A percentile compares a stretch with the other conserved stretches of the same genome.
Conservation (phyloP, 305 asterid genomes). For the Stenogyne calaminthoides region DNA sequence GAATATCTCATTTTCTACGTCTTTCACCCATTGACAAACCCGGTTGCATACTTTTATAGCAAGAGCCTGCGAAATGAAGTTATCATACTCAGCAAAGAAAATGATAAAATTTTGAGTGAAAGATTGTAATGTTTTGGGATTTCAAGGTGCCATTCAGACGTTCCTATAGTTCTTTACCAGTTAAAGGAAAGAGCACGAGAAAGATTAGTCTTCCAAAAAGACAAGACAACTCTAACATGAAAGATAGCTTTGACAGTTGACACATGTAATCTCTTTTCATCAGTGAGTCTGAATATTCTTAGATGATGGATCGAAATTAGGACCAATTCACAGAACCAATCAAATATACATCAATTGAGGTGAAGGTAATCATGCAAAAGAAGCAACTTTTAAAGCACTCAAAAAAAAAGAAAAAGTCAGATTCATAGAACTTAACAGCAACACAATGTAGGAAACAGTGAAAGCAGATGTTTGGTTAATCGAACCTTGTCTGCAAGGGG, state of each 20-base stretch:
- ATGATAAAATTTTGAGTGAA: not conserved
- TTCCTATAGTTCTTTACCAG: not conserved
- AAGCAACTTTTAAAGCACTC: not conserved
- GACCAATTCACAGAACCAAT: not conserved
- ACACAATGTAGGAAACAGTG: not conserved
- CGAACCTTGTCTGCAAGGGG: conserved; percentile 99
- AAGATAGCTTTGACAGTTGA: not conserved
- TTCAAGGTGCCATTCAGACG: not conserved
- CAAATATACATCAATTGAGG: not conserved
- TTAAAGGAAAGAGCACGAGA: not conserved
- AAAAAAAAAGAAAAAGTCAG: not conserved
- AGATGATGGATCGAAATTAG: not conserved
- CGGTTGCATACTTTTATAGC: conserved; percentile 95
- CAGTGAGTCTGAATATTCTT: not conserved
- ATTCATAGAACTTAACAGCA: not conserved
- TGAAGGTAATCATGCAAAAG: not conserved
- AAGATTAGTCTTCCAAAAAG: not conserved
- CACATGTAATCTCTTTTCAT: not conserved
- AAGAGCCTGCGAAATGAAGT: conserved; percentile 66
- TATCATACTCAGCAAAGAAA: conserved; percentile 20
- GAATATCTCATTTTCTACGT: conserved; percentile 88
- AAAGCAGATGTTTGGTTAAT: conserved; percentile 20
- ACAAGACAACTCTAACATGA: not conserved
- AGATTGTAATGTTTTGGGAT: not conserved
- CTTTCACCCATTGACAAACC: conserved; percentile 96